phyloP scores from a whole-genome alignment of 140 eudicot genomes.

The Stevia rebaudiana region DNA sequence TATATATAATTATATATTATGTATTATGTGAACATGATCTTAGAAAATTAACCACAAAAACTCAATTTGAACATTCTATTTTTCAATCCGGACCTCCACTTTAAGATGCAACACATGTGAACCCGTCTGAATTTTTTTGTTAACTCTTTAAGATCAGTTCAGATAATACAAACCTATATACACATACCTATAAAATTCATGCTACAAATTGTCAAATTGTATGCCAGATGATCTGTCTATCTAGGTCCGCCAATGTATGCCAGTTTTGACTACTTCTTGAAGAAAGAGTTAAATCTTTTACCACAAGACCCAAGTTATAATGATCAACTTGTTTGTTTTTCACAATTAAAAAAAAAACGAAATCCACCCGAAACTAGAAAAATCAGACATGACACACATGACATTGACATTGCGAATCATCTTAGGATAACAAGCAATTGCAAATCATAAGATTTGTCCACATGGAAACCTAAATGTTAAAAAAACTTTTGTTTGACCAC shows the following conservation, averaged over 20 bases:
- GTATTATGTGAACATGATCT: too few species aligned
- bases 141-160: too few species aligned
- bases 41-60: too few species aligned
- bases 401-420: background rate
- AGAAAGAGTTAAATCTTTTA: background rate
- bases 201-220: too few species aligned
- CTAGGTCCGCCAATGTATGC: too few species aligned
- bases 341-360: background rate
- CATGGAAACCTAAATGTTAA: background rate
- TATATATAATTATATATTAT: too few species aligned
- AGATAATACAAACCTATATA: too few species aligned
- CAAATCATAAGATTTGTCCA: conserved; percentile 14
- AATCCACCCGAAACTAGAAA: background rate
- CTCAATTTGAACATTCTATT: too few species aligned
- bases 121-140: too few species aligned
- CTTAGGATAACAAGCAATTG: background rate
- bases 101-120: too few species aligned
- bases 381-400: background rate
- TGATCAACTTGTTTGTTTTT: background rate
- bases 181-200: background rate
- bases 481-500: background rate
- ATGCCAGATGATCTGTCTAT: too few species aligned
- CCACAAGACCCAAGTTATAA: background rate
- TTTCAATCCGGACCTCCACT: too few species aligned
- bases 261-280: conserved; percentile 2